Conservation (phyloP, 108 stramenopile genomes). For the Nitzschia putrida region DNA sequence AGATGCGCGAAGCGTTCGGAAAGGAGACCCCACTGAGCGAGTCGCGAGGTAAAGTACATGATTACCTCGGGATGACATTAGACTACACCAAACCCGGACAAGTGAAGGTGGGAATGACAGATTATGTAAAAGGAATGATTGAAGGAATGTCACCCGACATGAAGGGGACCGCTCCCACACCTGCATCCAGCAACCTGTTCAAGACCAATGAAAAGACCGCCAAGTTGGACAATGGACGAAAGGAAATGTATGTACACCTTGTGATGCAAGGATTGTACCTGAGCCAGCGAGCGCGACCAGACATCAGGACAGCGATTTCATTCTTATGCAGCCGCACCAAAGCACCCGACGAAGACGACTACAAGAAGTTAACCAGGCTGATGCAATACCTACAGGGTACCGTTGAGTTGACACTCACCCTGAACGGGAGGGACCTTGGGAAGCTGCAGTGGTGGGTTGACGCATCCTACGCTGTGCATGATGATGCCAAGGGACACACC, state of each 20-base stretch:
- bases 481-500: constrained; percentile 49
- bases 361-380: constrained; percentile 39
- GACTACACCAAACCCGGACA: constrained; percentile 28
- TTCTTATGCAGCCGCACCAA: constrained; percentile 43
- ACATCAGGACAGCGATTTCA: constrained; percentile 39
- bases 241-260: constrained; percentile 29
- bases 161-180: constrained; percentile 8
- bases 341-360: constrained; percentile 37
- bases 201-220: constrained; percentile 13
- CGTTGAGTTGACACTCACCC: constrained; percentile 1
- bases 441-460: constrained; percentile 53
- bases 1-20: constrained; percentile 11
- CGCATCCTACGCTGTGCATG: constrained; percentile 52
- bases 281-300: constrained; percentile 29
- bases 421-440: constrained; percentile 4
- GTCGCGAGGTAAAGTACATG: constrained; percentile 34
- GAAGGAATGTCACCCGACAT: constrained; percentile 23
- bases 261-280: constrained; percentile 43
- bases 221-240: background rate
- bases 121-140: constrained; percentile 32
- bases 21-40: constrained; percentile 19
- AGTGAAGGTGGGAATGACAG: constrained; percentile 38
- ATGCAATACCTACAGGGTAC: constrained; percentile 41
- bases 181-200: constrained; percentile 37
- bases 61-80: constrained; percentile 53